Base-by-base conservation (phyloP, 306 rosid species). In the Trifolium subterraneum region DNA sequence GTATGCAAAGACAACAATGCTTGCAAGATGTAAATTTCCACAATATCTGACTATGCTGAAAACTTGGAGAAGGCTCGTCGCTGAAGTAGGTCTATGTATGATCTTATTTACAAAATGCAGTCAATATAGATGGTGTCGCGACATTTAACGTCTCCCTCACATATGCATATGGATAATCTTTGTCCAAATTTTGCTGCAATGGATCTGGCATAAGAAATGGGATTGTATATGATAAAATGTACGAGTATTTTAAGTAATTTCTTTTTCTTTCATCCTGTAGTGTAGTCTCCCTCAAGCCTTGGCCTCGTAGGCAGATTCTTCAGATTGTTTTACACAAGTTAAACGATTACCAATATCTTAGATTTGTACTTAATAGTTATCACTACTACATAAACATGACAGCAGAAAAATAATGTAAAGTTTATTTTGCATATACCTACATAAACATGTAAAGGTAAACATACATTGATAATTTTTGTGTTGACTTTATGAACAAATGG, bases 1-100 rank as follows among this genome's bases (percentile, higher is more conserved):
- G 81, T 58, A 68, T 94, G 96, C 71, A 88, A 82, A 33, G 93
- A 90, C 56, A 81, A 16, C 77, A 80, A 81, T 54, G 73, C 89
- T 79, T 92, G 95, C 84, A 84, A 84, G 82, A 85, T 83, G 89
- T 85, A 78, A 85, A 80, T 54, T 74, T 60, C 67, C 70, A 7
- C 5, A 42, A 45, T 62, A 64, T 60, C 62, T 10, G 16, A 68
- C 59, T 18, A 39, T 29, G 76, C 68, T 19, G 64, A 33, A 62
- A 18, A 58, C 22, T 52, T 76, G 68, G 67, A 25, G 18, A 74
- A 65, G 63, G 71, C 61, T 71, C 2, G 5, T 19, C 16, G 41
- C 63, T 41, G 71, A 75, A 80, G 74, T 64, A 44, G 20, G 31
- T 70, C 20, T 52, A 19, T 76, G 55, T 56, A 62, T 20, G 45